A percentile compares a stretch with the other conserved stretches of the same genome.
These are phyloP conservation scores for Hypoxylon sp. DNA, from an alignment of 2,329 filamentous ascomycete species.

Conservation along the genomic window DNA sequence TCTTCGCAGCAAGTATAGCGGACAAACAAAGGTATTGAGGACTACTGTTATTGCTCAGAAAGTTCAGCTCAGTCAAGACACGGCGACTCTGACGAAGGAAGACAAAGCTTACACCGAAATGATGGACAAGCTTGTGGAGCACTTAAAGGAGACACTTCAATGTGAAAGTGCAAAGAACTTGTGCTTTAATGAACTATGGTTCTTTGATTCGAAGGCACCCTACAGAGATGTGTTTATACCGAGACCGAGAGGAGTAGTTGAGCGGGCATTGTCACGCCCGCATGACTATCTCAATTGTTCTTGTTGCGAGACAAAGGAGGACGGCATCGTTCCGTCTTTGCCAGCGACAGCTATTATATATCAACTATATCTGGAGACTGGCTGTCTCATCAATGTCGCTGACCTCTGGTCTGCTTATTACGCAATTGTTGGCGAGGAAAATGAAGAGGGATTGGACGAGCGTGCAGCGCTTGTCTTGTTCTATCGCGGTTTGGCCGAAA, in stretches of 20 bases:
- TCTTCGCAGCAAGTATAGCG: conserved; percentile 82
- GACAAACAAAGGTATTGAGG: conserved; percentile 77
- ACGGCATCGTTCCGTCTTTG: conserved; percentile 70
- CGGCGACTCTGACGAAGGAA: conserved; percentile 76
- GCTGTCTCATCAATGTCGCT: conserved; percentile 81
- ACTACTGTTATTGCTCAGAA: conserved; percentile 87
- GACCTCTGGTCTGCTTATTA: conserved; percentile 86
- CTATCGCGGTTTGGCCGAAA: conserved; percentile 86
- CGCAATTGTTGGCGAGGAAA: conserved; percentile 68
- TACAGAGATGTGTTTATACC: conserved; percentile 82
- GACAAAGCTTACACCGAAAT: conserved; percentile 79
- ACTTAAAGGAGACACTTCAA: conserved; percentile 59
- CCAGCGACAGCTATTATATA: conserved; percentile 82
- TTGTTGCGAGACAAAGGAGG: conserved; percentile 71
- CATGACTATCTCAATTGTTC: conserved; percentile 83
- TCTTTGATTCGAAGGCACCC: conserved; percentile 80
- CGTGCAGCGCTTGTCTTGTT: conserved; percentile 79
- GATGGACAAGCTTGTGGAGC: conserved; percentile 69
- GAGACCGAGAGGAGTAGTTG: conserved; percentile 77
- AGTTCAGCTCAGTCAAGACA: conserved; percentile 83
- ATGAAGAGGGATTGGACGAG: conserved; percentile 64
- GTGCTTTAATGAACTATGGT: conserved; percentile 79
- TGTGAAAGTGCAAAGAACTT: conserved; percentile 62
- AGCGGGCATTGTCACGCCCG: conserved; percentile 78
- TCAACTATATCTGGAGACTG: conserved; percentile 83